Evolutionary conservation across 1,284 basidiomycete genomes (phyloP), one percentile per base, ranked within the genome.

Genomic region (Naganishia cerealis): DNA sequence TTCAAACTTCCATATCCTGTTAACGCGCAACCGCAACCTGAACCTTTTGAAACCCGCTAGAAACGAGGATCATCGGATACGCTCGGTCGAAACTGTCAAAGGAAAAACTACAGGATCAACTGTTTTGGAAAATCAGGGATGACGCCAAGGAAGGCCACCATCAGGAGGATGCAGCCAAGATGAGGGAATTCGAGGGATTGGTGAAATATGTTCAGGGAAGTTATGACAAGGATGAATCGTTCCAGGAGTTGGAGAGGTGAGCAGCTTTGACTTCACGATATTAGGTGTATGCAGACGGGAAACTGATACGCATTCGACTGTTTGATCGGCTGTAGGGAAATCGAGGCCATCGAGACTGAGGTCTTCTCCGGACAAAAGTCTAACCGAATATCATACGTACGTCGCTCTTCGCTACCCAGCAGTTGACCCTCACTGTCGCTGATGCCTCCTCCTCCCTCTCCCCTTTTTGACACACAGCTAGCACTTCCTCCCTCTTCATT

Each of bases 1-100:
- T 18, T 24, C 10, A 42, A 1, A 66, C 1, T 21, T 13, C 38
- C 65, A 33, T 7, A 29, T 13, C 15, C 5, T 9, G 56, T 33
- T 9, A 15, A 29, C 53, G 13, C 38, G 38, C 21, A 33, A 57
- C 40, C 36, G 42, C 21, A 46, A 46, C 8, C 46, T 24, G n/a
- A 50, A 24, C 21, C n/a, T 50, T 46, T 46, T n/a, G 2, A 50
- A n/a, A 24, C 24, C 46, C 46, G n/a, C 12, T 50, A 56, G 61
- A 69, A 46, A 69, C 70, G 21, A 65, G 72, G 65, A 79, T 80
- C 71, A 62, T 80, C 57, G 79, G 79, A 46, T 80, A 80, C 75
- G 78, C 79, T 18, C 73, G 79, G 65, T 76, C 78, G 33, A 76
- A 80, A 71, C 77, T 79, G 75, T 72, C 73, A 54, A 72, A 77